Evolutionary conservation across 164 flowering plant species (phyloP), one percentile per base, ranked within the genome.

Genomic region (Warburgia ugandensis): DNA sequence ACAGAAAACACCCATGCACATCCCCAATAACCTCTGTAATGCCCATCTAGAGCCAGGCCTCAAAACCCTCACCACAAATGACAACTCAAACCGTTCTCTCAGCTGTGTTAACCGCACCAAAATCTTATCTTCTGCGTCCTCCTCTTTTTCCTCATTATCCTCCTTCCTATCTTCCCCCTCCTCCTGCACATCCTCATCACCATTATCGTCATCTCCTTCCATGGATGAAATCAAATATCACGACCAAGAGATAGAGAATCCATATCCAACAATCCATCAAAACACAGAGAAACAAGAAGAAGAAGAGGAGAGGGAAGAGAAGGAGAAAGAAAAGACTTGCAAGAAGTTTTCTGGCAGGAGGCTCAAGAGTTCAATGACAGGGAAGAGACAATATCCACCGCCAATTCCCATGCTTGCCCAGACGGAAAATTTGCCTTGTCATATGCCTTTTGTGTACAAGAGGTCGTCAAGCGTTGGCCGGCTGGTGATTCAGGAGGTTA

Each of bases 361-460:
- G 20, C 22, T 30, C 41, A 29, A 30, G 19, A 21, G 40, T 31
- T 11, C 38, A 5, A 11, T 56, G 5, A 32, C 49, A 10, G 16
- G 36, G 35, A 32, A 12, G 28, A 68, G 51, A 40, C 56, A 73
- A 23, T 73, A 33, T 16, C 85, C 85, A 7, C 80, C 80, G 5
- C 67, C 77, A 17, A 77, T 79, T n/a, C 64, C 77, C 0, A 38
- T 30, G 5, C 48, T 72, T 2, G 70, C 68, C 2, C 46, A 44
- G 32, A 65, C 73, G 0, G 76, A 55, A 29, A 69, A 69, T 32
- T 32, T 59, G 31, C 54, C 46, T 0, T 45, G 58, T 16, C 74
- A 60, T 16, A 63, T 68, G 73, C 81, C 85, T 3, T 70, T 75
- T 74, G 63, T 65, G 9, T 42, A 68, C 35, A 62, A 49, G 17